These are phyloP conservation scores for Chrysosporium keratinophilum DNA, from an alignment of 2,329 filamentous ascomycete species.

Conservation along the genomic window DNA sequence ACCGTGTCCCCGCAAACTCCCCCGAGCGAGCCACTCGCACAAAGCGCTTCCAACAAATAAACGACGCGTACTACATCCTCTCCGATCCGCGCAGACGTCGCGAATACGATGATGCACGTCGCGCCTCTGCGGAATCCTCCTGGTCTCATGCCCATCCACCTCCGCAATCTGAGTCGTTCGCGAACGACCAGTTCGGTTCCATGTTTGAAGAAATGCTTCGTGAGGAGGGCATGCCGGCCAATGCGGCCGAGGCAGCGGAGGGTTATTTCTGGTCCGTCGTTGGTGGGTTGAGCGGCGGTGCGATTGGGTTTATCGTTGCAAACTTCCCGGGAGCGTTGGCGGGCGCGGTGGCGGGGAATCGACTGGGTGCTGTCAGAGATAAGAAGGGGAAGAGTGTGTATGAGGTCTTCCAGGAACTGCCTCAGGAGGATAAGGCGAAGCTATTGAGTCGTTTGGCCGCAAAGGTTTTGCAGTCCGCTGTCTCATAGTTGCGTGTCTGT, in stretches of 20 bases:
- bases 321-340: conserved; percentile 84
- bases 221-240: conserved; percentile 67
- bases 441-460: conserved; percentile 74
- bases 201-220: conserved; percentile 85
- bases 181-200: conserved; percentile 75
- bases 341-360: conserved; percentile 83
- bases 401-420: conserved; percentile 76
- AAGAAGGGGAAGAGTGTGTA: conserved; percentile 92
- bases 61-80: conserved; percentile 86
- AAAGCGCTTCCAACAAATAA: conserved; percentile 80
- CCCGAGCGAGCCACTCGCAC: conserved; percentile 74
- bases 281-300: conserved; percentile 75
- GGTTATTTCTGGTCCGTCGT: conserved; percentile 67
- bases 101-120: conserved; percentile 71
- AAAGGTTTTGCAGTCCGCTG: conserved; percentile 56
- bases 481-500: conserved; percentile 3
- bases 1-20: conserved; percentile 73
- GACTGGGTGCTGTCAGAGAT: conserved; percentile 81
- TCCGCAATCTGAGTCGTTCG: conserved; percentile 36
- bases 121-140: conserved; percentile 33
- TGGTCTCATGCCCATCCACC: conserved; percentile 2
- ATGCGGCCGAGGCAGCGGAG: conserved; percentile 47
- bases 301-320: conserved; percentile 87
- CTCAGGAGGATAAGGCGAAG: conserved; percentile 68
- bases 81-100: conserved; percentile 65